Conservation (phyloP, 371 early-diverging fungal species). For the Mortierella sp. region DNA sequence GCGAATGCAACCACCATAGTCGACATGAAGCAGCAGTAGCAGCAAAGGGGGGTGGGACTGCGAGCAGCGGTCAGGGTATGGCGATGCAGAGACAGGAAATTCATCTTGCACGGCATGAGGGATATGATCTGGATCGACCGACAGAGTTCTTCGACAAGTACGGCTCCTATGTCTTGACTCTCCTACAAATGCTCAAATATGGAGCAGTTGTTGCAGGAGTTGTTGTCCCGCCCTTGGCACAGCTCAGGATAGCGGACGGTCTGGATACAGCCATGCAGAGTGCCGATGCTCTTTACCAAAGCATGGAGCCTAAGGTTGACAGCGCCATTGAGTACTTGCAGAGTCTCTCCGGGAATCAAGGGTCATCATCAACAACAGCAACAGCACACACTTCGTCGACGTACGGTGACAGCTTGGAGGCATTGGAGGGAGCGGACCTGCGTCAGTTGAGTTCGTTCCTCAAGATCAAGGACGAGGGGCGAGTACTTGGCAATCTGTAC, state of each 20-base stretch:
- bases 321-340: slow-evolving; percentile 31
- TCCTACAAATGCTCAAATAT: slow-evolving; percentile 35
- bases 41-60: not conserved
- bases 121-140: slow-evolving; percentile 36
- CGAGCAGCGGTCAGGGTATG: not conserved
- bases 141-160: slow-evolving; percentile 46
- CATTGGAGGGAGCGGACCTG: slow-evolving; percentile 44
- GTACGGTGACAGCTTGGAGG: slow-evolving; percentile 17
- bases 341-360: not conserved
- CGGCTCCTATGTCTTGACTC: slow-evolving; percentile 24
- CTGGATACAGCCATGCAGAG: not conserved
- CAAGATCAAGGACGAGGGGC: slow-evolving; percentile 37
- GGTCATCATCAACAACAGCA: not conserved
- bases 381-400: not conserved
- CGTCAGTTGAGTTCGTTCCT: slow-evolving; percentile 36
- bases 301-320: slow-evolving; percentile 33
- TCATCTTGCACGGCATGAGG: slow-evolving; percentile 43
- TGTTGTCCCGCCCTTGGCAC: slow-evolving; percentile 26
- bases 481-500: slow-evolving; percentile 43
- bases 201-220: slow-evolving; percentile 27
- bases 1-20: slow-evolving; percentile 39
- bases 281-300: not conserved
- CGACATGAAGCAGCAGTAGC: not conserved
- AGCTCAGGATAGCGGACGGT: slow-evolving; percentile 14
- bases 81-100: slow-evolving; percentile 16